Percentiles rank a stretch among this genome's conserved stretches.
Conservation (phyloP, 2,329 filamentous ascomycete species). For the Cercospora beticola region DNA sequence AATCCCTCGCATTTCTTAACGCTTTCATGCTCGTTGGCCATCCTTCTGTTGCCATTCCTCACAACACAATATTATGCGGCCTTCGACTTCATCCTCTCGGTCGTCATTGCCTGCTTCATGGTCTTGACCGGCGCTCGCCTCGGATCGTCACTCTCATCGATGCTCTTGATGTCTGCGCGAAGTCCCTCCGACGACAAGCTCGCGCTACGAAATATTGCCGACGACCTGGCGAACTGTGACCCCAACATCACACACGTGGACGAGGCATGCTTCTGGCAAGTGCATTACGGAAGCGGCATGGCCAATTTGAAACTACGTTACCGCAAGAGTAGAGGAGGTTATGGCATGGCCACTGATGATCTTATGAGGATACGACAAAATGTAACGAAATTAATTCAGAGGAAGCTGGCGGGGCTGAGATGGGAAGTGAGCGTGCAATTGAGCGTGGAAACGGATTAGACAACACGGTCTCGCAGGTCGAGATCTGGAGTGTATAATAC, state of each 20-base stretch:
- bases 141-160: constrained; percentile 81
- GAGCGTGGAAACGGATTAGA: constrained; percentile 38
- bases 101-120: constrained; percentile 83
- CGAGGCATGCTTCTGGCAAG: constrained; percentile 96
- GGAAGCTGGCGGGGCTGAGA: constrained; percentile 78
- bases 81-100: constrained; percentile 79
- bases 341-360: constrained; percentile 54
- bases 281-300: constrained; percentile 95
- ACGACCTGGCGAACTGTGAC: constrained; percentile 75
- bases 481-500: background rate
- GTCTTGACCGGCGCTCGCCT: constrained; percentile 80
- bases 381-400: constrained; percentile 75
- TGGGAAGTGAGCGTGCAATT: constrained; percentile 95
- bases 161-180: constrained; percentile 89
- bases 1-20: constrained; percentile 96
- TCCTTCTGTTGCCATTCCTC: constrained; percentile 79
- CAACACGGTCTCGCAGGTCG: background rate
- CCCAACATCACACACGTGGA: constrained; percentile 74
- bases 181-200: constrained; percentile 37
- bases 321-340: constrained; percentile 58
- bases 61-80: constrained; percentile 77
- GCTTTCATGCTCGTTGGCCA: constrained; percentile 75
- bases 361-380: constrained; percentile 72
- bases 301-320: constrained; percentile 84
- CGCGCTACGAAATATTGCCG: constrained; percentile 71